These are phyloP conservation scores for Cryomyces minteri DNA, from an alignment of 495 filamentous ascomycete species.

Conservation along the genomic window DNA sequence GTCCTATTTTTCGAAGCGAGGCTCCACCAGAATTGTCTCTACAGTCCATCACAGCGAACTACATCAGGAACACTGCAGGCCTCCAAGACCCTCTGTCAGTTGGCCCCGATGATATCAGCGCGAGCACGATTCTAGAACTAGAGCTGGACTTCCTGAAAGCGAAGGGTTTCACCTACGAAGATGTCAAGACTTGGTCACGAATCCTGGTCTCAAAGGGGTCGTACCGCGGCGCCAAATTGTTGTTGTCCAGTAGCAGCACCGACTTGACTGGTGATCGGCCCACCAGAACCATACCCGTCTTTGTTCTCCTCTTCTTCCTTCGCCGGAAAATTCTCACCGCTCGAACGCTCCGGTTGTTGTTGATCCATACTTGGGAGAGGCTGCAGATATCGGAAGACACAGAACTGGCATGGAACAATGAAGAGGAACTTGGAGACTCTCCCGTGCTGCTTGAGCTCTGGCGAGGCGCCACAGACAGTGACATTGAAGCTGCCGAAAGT, in stretches of 20 bases:
- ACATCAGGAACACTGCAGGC: conserved; percentile 1
- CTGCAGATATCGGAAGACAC: neutral
- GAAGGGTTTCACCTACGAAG: conserved; percentile 24
- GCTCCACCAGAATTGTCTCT: neutral
- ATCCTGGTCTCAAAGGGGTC: conserved; percentile 28
- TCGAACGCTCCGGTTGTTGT: conserved; percentile 1
- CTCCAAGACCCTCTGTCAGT: neutral
- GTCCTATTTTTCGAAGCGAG: too few species aligned
- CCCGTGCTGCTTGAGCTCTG: too few species aligned
- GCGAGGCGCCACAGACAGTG: too few species aligned
- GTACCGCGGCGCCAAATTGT: conserved; percentile 16
- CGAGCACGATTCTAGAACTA: neutral
- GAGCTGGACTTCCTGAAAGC: conserved; percentile 18
- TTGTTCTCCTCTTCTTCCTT: conserved; percentile 10
- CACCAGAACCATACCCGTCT: neutral
- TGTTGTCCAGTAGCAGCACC: neutral
- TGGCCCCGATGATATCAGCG: neutral
- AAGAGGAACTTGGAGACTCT: too few species aligned
- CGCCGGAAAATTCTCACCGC: conserved; percentile 3
- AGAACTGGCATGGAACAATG: too few species aligned
- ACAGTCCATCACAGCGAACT: conserved; percentile 4
- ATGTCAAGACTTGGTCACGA: conserved; percentile 41
- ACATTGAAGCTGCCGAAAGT: too few species aligned
- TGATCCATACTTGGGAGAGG: conserved; percentile 4
- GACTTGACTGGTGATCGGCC: too few species aligned